Evolutionary conservation across 768 basidiomycete genomes (phyloP).

Genomic region (Piloderma croceum): DNA sequence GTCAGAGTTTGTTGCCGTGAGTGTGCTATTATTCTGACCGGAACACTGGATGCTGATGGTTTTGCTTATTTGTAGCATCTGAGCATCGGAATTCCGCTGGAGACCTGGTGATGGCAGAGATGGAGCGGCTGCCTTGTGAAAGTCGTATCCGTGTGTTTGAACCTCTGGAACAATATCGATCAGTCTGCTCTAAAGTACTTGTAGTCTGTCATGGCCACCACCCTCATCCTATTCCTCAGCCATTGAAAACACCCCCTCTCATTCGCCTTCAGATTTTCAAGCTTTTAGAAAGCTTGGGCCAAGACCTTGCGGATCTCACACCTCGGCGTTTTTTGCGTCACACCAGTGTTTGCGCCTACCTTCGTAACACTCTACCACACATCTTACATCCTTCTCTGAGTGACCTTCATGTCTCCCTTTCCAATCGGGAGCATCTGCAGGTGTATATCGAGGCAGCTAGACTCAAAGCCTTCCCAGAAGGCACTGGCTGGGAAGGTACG

Average conservation of each 20-base stretch:
- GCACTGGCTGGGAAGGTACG: slow-evolving; percentile 21
- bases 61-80: slow-evolving; percentile 6
- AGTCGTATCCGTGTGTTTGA: slow-evolving; percentile 8
- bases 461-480: slow-evolving; percentile 10
- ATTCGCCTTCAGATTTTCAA: slow-evolving; percentile 4
- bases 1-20: slow-evolving; percentile 15
- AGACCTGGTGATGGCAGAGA: slow-evolving; percentile 3
- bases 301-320: slow-evolving; percentile 17
- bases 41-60: neutral
- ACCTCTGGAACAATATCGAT: slow-evolving; percentile 10
- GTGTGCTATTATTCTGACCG: slow-evolving; percentile 2
- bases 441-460: slow-evolving; percentile 11
- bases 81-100: slow-evolving; percentile 8
- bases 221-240: slow-evolving; percentile 19
- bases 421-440: slow-evolving; percentile 16
- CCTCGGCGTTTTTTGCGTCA: slow-evolving; percentile 15
- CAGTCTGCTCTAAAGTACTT: slow-evolving; percentile 14
- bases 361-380: slow-evolving; percentile 7
- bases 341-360: slow-evolving; percentile 6
- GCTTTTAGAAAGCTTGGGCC: slow-evolving; percentile 4
- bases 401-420: slow-evolving; percentile 24
- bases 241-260: slow-evolving; percentile 12
- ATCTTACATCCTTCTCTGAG: slow-evolving; percentile 9
- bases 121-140: slow-evolving; percentile 7
- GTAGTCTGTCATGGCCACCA: slow-evolving; percentile 14